phyloP scores from a whole-genome alignment of 2,329 filamentous ascomycete species.

The Elsinoe fawcettii region DNA sequence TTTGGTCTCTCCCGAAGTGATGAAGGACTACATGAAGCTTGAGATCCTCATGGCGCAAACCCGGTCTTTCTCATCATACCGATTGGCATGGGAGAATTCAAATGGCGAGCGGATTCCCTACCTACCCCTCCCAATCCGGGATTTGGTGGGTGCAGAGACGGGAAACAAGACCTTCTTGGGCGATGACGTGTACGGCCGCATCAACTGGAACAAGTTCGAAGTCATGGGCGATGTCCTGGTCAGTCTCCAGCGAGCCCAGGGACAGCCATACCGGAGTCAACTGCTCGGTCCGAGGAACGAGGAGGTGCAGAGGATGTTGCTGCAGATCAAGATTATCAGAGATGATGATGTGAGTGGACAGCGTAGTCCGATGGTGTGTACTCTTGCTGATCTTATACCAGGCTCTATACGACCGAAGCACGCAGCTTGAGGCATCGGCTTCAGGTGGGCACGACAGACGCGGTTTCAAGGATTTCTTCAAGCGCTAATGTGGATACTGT shows the following conservation, averaged over 20 bases:
- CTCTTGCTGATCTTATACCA: conserved; percentile 9
- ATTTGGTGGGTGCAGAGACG: conserved; percentile 85
- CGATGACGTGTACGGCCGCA: conserved; percentile 42
- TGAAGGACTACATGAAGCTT: conserved; percentile 79
- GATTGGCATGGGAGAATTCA: conserved; percentile 96
- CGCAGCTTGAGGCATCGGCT: conserved; percentile 13
- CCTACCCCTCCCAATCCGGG: conserved; percentile 78
- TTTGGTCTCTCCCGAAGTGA: conserved; percentile 61
- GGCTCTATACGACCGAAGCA: conserved; percentile 19
- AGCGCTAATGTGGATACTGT: conserved; percentile 12
- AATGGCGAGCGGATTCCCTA: conserved; percentile 86
- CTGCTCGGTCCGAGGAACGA: conserved; percentile 50
- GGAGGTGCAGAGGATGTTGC: conserved; percentile 62
- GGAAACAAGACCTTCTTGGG: conserved; percentile 86
- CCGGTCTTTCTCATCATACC: conserved; percentile 88
- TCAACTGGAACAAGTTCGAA: conserved; percentile 99
- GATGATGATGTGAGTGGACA: conserved; percentile 75
- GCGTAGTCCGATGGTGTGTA: conserved; percentile 37
- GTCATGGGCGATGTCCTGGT: conserved; percentile 87
- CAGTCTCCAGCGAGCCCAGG: conserved; percentile 85
- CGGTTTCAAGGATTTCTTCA: conserved; percentile 18
- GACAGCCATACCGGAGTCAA: conserved; percentile 55
- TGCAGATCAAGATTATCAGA: conserved; percentile 72
- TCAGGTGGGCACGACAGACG: conserved; percentile 12
- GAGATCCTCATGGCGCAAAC: conserved; percentile 89